Percentiles rank a stretch among this genome's conserved stretches.
Evolutionary conservation across 75 land plant genomes (phyloP).

Genomic region (Selaginella tamariscina): DNA sequence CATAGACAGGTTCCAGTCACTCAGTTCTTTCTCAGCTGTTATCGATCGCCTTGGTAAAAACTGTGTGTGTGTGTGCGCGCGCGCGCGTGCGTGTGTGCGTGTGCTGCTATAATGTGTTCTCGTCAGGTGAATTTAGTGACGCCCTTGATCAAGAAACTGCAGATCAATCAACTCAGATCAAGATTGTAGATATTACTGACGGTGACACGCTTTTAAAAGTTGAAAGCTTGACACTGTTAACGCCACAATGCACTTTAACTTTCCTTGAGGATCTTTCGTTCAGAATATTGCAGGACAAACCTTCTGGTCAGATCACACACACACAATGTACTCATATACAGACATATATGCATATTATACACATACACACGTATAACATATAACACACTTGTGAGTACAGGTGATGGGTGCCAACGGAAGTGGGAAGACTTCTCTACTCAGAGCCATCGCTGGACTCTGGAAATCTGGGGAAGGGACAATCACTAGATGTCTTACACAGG

Average conservation of each 20-base stretch:
- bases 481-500: neutral
- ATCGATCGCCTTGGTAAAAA: constrained; percentile 1
- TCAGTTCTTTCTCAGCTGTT: constrained; percentile 1
- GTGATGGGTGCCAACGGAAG: neutral
- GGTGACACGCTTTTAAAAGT: neutral
- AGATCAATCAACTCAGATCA: neutral
- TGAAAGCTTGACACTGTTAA: neutral
- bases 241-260: neutral
- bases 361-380: too few species aligned
- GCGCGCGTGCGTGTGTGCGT: constrained; percentile 3
- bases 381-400: neutral
- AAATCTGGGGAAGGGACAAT: neutral
- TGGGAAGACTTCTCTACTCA: constrained; percentile 7
- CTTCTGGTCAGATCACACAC: neutral
- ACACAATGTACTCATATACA: neutral
- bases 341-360: neutral
- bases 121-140: constrained; percentile 7
- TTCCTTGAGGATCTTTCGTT: neutral
- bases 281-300: neutral
- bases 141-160: neutral
- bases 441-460: constrained; percentile 12
- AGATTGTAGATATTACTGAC: neutral
- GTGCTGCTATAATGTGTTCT: neutral
- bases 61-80: neutral
- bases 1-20: neutral